Evolutionary conservation across 768 basidiomycete species (phyloP), one percentile per base, ranked within the genome.

Genomic region (Hygrophoropsis aurantiaca): DNA sequence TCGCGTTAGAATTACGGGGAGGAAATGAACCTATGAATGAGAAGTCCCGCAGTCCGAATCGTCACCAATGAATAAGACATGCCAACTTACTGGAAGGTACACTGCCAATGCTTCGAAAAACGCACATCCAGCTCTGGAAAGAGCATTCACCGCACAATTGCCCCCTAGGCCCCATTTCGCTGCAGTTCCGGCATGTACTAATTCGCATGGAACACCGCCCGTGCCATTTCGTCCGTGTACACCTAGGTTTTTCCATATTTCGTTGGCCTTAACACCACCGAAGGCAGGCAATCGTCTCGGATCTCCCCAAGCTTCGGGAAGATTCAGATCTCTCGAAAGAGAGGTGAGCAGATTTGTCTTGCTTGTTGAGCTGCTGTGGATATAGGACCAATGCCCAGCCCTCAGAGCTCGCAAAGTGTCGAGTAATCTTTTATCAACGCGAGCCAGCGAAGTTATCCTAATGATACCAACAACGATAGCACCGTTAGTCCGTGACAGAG

Each of bases 191-290:
- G 78, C 80, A 54, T 91, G 89, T 1, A 90, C 77, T 3, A 90
- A 55, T 58, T 89, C 83, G 55, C 89, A 91, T 2, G 89, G 89
- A 6, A 90, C 51, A 2, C 89, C 89, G 3, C 87, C 89, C 3
- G 86, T 58, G 3, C 79, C 75, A 1, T 61, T 34, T 38, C 89
- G 66, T 19, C 71, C 76, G 6, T 53, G 61, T 1, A 90, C 74
- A 1, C 79, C 79, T 7, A 91, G 58, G 10, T 53, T 51, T 42
- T 74, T 70, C 89, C 88, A 91, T 5, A 62, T 58, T 2, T 65
- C 58, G 51, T 74, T 68, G 3, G 87, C 84, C 4, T 57, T 16
- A 19, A 62, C 42, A 10, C 84, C 84, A 4, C 88, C 87, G 50
- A 75, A 79, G 0, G 81, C 78, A 20, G 89, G 87, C 15, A 90